phyloP scores from a whole-genome alignment of 805 yeast genomes.

The Ogataea pignaliae region DNA sequence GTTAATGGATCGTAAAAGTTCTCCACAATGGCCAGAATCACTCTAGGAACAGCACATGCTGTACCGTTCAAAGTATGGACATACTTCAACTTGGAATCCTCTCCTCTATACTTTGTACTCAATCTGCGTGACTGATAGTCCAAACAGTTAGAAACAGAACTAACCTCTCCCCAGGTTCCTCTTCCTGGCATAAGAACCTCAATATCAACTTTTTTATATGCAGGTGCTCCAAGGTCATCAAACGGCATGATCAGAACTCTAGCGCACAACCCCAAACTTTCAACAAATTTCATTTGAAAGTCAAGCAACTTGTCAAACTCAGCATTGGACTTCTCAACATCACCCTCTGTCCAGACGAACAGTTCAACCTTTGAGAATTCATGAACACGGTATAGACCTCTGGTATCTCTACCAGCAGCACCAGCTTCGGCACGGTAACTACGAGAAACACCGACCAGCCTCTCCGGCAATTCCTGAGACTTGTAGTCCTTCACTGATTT shows the following conservation, averaged over 20 bases:
- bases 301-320: conserved; percentile 57
- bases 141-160: conserved; percentile 87
- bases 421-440: conserved; percentile 97
- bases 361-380: conserved; percentile 95
- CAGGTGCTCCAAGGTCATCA: conserved; percentile 91
- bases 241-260: conserved; percentile 85
- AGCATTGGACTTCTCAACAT: conserved; percentile 30
- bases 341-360: conserved; percentile 62
- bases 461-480: conserved; percentile 42
- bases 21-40: conserved; percentile 85
- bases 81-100: conserved; percentile 36
- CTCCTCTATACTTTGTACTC: conserved; percentile 51
- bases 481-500: conserved; percentile 42
- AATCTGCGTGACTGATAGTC: conserved; percentile 87
- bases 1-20: conserved; percentile 64
- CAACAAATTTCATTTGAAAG: conserved; percentile 62
- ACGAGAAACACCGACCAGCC: conserved; percentile 75
- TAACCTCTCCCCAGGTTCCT: conserved; percentile 85
- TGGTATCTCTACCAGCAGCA: conserved; percentile 88
- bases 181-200: conserved; percentile 99
- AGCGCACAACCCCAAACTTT: conserved; percentile 70
- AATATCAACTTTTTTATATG: conserved; percentile 83
- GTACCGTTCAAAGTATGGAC: conserved; percentile 92
- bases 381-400: conserved; percentile 90
- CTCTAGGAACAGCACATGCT: conserved; percentile 91